Evolutionary conservation across 495 filamentous ascomycete species (phyloP), one percentile per base, ranked within the genome.

Genomic region (Choiromyces venosus): DNA sequence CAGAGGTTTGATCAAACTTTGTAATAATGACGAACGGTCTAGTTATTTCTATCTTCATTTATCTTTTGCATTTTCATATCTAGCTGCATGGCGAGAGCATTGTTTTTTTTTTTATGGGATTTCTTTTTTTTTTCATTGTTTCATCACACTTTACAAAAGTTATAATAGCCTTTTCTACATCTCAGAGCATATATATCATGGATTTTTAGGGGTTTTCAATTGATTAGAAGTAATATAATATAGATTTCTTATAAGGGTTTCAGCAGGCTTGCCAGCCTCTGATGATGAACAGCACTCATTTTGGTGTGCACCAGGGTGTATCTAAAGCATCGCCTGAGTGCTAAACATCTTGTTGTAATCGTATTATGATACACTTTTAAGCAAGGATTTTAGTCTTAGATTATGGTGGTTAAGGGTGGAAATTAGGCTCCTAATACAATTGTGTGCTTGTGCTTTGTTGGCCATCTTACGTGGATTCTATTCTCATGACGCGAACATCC

Each of bases 1-100:
- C 52, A 64, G 68, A 76, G 38, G 70, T 66, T 69, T 77, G n/a
- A 68, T 72, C 35, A 21, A 65, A 4, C 19, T 21, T n/a, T 33
- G 38, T 37, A 39, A 33, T 9, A 40, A 38, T 66, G 36, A 37
- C 25, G 19, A 44, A n/a, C 14, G 12, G 37, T 37, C 19, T 18
- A 16, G 52, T 42, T 69, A 52, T 46, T 36, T 46, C 21, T 66
- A 14, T 7, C 8, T 8, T 21, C 33, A 56, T 37, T 35, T 56
- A 40, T 42, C 16, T 46, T 68, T 40, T 21, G 16, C 7, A 21
- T 21, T 37, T 37, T 4, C 33, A 67, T 12, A 61, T 12, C 12
- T 18, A 25, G 5, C n/a, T 69, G 37, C 65, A 66, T 56, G 29
- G 39, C 66, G 33, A 14, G 36, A 40, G 52, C 46, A 36, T 74